phyloP scores from a whole-genome alignment of 2,329 filamentous ascomycete species.

The Neofusicoccum laricinum region DNA sequence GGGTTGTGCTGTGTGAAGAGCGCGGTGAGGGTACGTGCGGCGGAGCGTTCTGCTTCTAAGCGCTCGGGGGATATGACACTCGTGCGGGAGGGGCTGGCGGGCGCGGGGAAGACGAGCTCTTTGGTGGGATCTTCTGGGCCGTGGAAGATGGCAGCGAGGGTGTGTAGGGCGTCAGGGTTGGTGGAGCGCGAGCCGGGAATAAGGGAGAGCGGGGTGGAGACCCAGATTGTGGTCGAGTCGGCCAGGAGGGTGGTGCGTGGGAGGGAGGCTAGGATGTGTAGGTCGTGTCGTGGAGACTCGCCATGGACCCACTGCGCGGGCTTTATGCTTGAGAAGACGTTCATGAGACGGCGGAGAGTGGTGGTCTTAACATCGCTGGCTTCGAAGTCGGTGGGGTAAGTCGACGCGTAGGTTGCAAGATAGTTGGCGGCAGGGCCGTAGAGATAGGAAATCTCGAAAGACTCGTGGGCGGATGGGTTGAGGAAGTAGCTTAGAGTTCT shows the following conservation, averaged over 20 bases:
- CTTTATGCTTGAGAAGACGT: slow-evolving; percentile 48
- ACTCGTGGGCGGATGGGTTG: slow-evolving; percentile 48
- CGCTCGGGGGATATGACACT: slow-evolving; percentile 29
- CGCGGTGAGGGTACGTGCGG: slow-evolving; percentile 55
- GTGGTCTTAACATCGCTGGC: slow-evolving; percentile 32
- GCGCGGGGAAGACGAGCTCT: slow-evolving; percentile 35
- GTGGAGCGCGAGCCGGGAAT: slow-evolving; percentile 51
- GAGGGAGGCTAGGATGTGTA: slow-evolving; percentile 57
- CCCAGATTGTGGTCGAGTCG: slow-evolving; percentile 28
- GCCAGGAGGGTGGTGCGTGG: slow-evolving; percentile 50
- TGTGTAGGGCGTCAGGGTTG: slow-evolving; percentile 53
- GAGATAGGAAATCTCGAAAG: slow-evolving; percentile 53
- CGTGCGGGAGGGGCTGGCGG: slow-evolving; percentile 18
- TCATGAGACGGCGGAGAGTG: slow-evolving; percentile 30
- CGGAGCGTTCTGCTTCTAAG: slow-evolving; percentile 47
- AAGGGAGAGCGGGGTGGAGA: slow-evolving; percentile 32
- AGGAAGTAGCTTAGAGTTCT: slow-evolving; percentile 51
- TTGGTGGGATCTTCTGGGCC: slow-evolving; percentile 42
- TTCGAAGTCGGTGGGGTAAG: slow-evolving; percentile 56
- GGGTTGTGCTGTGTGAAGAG: slow-evolving; percentile 52
- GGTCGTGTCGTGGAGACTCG: slow-evolving; percentile 53
- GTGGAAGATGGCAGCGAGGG: slow-evolving; percentile 55
- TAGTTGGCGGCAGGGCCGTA: slow-evolving; percentile 56
- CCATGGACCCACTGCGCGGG: slow-evolving; percentile 52
- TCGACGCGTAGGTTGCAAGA: slow-evolving; percentile 54